Evolutionary conservation across 352 stramenopile genomes (phyloP).

Genomic region (Globisporangium echinulatum): DNA sequence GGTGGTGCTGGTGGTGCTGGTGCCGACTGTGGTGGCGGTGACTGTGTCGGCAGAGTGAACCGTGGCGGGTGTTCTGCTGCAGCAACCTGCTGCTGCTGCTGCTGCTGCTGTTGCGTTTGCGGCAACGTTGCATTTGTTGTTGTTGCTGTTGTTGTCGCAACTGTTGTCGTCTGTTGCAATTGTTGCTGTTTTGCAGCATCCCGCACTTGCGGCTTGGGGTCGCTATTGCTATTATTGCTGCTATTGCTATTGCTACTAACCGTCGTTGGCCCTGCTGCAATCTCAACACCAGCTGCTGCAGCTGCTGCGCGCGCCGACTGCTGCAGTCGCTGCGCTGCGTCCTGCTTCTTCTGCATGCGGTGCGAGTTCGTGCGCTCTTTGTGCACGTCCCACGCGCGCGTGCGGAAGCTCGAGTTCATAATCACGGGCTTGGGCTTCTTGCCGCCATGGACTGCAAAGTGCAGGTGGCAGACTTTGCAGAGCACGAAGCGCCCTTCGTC

Average conservation of each 20-base stretch:
- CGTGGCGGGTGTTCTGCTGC: too few species aligned
- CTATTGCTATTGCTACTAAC: too few species aligned
- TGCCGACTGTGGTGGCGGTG: neutral
- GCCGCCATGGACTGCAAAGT: slow-evolving; percentile 73
- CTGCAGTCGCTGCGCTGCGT: slow-evolving; percentile 12
- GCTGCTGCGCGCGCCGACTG: slow-evolving; percentile 8
- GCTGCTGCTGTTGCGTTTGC: neutral
- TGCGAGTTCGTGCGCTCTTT: slow-evolving; percentile 79
- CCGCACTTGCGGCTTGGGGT: neutral
- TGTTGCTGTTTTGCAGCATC: too few species aligned
- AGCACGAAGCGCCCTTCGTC: slow-evolving; percentile 73
- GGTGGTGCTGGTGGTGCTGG: neutral
- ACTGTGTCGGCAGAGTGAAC: too few species aligned
- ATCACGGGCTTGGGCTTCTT: slow-evolving; percentile 80
- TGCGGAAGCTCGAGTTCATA: slow-evolving; percentile 81
- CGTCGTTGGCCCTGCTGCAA: neutral
- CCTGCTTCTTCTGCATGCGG: slow-evolving; percentile 59
- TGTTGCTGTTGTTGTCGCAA: too few species aligned
- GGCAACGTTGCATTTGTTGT: neutral
- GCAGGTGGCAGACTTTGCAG: slow-evolving; percentile 78
- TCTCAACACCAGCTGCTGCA: slow-evolving; percentile 11
- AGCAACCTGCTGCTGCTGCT: neutral
- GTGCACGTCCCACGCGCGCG: slow-evolving; percentile 73
- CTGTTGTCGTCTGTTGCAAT: too few species aligned
- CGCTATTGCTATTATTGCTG: slow-evolving; percentile 1